Percentiles rank a stretch among this genome's conserved stretches.
These are phyloP conservation scores for Carallia pectinifolia DNA, from an alignment of 345 rosid genomes.

Conservation along the genomic window DNA sequence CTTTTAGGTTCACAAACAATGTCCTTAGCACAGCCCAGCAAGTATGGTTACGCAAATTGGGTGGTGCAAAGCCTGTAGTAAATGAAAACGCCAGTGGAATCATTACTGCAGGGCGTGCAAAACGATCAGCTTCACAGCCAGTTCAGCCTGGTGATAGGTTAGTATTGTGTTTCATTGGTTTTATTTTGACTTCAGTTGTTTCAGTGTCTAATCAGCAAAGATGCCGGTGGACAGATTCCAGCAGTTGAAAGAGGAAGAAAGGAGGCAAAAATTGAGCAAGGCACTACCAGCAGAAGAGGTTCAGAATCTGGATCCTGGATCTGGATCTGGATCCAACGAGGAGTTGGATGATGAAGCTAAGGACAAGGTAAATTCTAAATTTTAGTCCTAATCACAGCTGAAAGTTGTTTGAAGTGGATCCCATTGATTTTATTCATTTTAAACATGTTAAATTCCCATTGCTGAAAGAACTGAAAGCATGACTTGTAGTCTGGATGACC, in stretches of 20 bases:
- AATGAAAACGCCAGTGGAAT: conserved; percentile 77
- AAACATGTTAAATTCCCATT: neutral
- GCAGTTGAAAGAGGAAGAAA: conserved; percentile 71
- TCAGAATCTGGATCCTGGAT: conserved; percentile 41
- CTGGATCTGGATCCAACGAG: conserved; percentile 65
- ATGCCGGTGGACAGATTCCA: conserved; percentile 57
- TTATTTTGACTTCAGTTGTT: conserved; percentile 8
- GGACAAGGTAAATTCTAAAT: conserved; percentile 43
- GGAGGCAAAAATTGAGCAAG: conserved; percentile 50
- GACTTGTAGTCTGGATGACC: neutral
- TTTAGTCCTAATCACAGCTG: neutral
- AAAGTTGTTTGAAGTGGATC: conserved; percentile 3
- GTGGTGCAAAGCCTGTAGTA: conserved; percentile 87
- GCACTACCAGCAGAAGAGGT: conserved; percentile 49
- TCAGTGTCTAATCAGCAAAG: conserved; percentile 17
- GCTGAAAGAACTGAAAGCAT: neutral
- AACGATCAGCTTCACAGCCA: conserved; percentile 75
- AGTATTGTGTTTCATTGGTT: conserved; percentile 9
- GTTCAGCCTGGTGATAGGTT: conserved; percentile 70
- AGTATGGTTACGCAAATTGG: conserved; percentile 91
- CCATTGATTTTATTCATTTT: neutral
- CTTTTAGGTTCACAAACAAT: conserved; percentile 85
- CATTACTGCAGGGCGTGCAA: conserved; percentile 93
- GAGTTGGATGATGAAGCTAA: conserved; percentile 51
- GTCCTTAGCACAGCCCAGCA: conserved; percentile 97